These are phyloP conservation scores for Barnettozyma botsteinii DNA, from an alignment of 805 yeast genomes.

Conservation along the genomic window DNA sequence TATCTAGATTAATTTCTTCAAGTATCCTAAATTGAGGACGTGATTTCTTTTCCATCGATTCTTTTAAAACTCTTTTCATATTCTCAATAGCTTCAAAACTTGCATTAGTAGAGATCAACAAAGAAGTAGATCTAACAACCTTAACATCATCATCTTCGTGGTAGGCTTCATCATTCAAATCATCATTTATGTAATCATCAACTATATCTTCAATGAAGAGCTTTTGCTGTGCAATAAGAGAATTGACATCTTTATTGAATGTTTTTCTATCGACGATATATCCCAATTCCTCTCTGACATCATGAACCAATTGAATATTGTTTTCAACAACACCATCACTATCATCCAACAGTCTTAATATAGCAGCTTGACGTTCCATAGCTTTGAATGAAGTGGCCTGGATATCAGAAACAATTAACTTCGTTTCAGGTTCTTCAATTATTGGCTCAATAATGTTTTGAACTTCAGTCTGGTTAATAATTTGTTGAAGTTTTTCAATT, in stretches of 20 bases:
- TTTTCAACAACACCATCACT: slow-evolving; percentile 42
- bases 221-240: slow-evolving; percentile 30
- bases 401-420: slow-evolving; percentile 27
- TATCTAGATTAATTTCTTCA: slow-evolving; percentile 18
- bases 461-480: not conserved
- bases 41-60: not conserved
- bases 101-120: slow-evolving; percentile 26
- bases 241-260: slow-evolving; percentile 36
- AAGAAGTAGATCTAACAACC: slow-evolving; percentile 4
- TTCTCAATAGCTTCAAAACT: slow-evolving; percentile 17
- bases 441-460: not conserved
- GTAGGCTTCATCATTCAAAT: slow-evolving; percentile 5
- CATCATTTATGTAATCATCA: slow-evolving; percentile 14
- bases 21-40: slow-evolving; percentile 1
- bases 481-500: slow-evolving; percentile 2
- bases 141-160: not conserved
- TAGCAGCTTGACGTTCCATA: slow-evolving; percentile 37
- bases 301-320: slow-evolving; percentile 35
- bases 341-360: slow-evolving; percentile 37
- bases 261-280: slow-evolving; percentile 53
- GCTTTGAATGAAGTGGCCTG: slow-evolving; percentile 39
- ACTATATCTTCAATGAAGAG: slow-evolving; percentile 20
- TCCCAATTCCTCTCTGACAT: slow-evolving; percentile 36
- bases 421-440: not conserved
- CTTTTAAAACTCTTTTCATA: slow-evolving; percentile 2